Conservation (phyloP, 768 basidiomycete genomes). For the Saitozyma sp. region DNA sequence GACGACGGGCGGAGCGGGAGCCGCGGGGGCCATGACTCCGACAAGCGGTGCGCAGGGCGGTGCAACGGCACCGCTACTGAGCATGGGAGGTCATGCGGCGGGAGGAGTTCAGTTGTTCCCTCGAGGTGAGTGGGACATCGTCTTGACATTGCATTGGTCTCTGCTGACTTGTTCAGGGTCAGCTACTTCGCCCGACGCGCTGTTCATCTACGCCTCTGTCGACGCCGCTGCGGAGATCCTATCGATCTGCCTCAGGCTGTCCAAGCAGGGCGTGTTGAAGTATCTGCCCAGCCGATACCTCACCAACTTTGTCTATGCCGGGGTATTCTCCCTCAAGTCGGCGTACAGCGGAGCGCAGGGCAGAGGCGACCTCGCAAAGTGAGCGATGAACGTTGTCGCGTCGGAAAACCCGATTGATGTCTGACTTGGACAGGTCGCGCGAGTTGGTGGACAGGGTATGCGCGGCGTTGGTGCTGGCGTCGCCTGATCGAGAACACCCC, state of each 20-base stretch:
- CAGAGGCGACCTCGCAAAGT: constrained; percentile 34
- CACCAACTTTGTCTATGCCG: constrained; percentile 47
- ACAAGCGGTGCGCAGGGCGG: background rate
- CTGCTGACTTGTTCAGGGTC: constrained; percentile 17
- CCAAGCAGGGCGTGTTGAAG: constrained; percentile 34
- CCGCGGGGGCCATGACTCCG: background rate
- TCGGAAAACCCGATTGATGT: too few relatives aligned
- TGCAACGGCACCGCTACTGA: background rate
- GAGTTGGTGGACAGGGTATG: constrained; percentile 44
- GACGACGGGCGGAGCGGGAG: background rate
- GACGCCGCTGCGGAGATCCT: constrained; percentile 45
- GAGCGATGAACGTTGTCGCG: constrained; percentile 13
- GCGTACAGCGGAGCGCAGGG: constrained; percentile 47
- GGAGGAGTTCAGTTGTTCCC: constrained; percentile 38
- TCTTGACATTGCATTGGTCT: background rate
- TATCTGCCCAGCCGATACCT: constrained; percentile 46
- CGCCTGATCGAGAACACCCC: constrained; percentile 44
- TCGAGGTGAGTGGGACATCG: constrained; percentile 29
- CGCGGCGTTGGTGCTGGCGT: constrained; percentile 37
- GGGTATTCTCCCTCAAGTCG: constrained; percentile 46
- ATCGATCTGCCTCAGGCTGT: constrained; percentile 36
- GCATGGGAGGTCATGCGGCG: background rate
- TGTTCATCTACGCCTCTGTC: constrained; percentile 50
- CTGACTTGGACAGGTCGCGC: constrained; percentile 29
- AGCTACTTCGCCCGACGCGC: constrained; percentile 36